Conservation (phyloP, 2,329 filamentous ascomycete species). For the Ustilaginoidea virens region DNA sequence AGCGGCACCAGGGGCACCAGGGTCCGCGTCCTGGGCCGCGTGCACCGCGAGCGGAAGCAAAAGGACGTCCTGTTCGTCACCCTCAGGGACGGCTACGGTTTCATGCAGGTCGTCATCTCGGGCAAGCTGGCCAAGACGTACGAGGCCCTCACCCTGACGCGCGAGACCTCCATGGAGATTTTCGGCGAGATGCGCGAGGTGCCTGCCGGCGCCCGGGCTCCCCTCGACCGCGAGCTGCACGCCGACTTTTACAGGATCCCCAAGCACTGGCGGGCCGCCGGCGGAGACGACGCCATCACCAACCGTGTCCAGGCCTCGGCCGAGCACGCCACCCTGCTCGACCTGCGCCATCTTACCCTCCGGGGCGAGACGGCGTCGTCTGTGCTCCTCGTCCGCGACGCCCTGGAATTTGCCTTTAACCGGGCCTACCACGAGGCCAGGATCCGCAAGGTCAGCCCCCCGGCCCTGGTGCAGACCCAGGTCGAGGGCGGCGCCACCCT, state of each 20-base stretch:
- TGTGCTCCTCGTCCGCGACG: constrained; percentile 74
- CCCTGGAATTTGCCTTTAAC: constrained; percentile 68
- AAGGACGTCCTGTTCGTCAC: constrained; percentile 79
- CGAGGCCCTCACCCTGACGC: constrained; percentile 71
- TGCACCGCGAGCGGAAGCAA: constrained; percentile 67
- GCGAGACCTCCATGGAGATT: constrained; percentile 75
- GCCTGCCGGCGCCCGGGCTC: constrained; percentile 61
- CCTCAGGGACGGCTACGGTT: constrained; percentile 60
- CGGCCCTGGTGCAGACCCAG: constrained; percentile 86
- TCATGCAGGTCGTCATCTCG: constrained; percentile 28
- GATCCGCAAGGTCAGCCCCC: constrained; percentile 73
- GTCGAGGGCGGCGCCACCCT: constrained; percentile 86
- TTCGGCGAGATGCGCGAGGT: constrained; percentile 74
- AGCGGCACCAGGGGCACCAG: constrained; percentile 56
- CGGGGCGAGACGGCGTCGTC: constrained; percentile 73
- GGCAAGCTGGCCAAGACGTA: constrained; percentile 83
- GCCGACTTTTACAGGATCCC: constrained; percentile 79
- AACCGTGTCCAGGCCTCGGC: constrained; percentile 46
- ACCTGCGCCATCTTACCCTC: constrained; percentile 72
- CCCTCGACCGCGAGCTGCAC: constrained; percentile 73
- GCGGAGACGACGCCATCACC: constrained; percentile 82
- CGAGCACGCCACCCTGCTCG: constrained; percentile 50
- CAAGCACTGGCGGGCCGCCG: constrained; percentile 49
- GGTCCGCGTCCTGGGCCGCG: constrained; percentile 66
- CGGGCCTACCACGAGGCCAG: constrained; percentile 61